Evolutionary conservation across 257 asterid genomes (phyloP).

Genomic region (Jasminum sambac): DNA sequence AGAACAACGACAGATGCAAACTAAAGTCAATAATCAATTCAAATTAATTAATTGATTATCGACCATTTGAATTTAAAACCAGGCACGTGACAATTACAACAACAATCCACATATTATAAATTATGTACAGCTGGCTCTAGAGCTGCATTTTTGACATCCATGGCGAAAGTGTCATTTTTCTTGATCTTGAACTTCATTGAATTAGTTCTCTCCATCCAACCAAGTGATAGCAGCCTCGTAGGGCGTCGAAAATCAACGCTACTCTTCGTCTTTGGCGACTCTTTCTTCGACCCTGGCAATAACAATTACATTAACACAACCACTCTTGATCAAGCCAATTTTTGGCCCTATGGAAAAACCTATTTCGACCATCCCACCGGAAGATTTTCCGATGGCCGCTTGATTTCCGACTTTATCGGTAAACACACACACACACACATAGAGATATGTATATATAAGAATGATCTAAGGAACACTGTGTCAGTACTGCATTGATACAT

Average conservation of each 20-base stretch:
- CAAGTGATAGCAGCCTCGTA: constrained; percentile 12
- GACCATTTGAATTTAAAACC: not conserved
- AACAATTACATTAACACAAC: constrained; percentile 76
- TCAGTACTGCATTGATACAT: no score
- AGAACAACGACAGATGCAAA: no score
- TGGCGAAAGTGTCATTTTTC: constrained; percentile 21
- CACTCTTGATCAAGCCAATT: constrained; percentile 61
- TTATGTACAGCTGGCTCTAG: not conserved
- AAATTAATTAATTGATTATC: no score
- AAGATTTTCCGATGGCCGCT: constrained; percentile 77
- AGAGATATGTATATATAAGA: no score
- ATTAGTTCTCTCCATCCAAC: constrained; percentile 5
- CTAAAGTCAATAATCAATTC: no score
- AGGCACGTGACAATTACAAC: not conserved
- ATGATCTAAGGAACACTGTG: no score
- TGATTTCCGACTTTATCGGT: constrained; percentile 68
- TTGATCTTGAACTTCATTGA: constrained; percentile 18
- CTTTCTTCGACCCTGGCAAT: constrained; percentile 67
- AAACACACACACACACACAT: not conserved
- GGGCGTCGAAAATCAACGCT: constrained; percentile 4
- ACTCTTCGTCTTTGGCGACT: constrained; percentile 70
- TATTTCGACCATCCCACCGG: constrained; percentile 63
- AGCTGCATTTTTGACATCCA: not conserved
- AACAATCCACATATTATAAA: not conserved
- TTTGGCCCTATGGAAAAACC: constrained; percentile 64